Conservation (phyloP, 352 stramenopile genomes). For the Poterioochromonas sp. region DNA sequence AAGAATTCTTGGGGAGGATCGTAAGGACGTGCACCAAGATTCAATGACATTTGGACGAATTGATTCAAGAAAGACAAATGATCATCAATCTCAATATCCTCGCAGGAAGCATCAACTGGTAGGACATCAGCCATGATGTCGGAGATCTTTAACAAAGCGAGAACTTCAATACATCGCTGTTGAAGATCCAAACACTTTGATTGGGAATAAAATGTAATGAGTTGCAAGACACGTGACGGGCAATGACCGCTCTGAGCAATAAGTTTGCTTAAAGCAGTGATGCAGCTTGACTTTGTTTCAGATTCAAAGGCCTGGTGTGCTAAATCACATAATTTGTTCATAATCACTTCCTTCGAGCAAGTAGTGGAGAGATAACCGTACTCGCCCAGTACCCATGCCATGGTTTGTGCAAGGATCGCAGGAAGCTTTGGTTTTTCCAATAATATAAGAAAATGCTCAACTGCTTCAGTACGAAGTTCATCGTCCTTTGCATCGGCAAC, state of each 20-base stretch:
- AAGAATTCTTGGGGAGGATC: conserved; percentile 56
- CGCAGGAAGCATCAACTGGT: conserved; percentile 79
- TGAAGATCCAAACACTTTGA: background rate
- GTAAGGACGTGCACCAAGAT: conserved; percentile 83
- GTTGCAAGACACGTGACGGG: conserved; percentile 58
- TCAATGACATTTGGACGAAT: conserved; percentile 81
- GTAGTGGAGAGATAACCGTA: conserved; percentile 92
- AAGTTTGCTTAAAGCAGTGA: conserved; percentile 52
- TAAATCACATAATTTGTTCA: conserved; percentile 83
- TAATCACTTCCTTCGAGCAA: conserved; percentile 83
- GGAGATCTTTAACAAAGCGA: conserved; percentile 80
- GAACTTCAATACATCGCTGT: conserved; percentile 83
- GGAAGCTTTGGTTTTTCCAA: conserved; percentile 72
- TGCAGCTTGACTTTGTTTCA: conserved; percentile 58
- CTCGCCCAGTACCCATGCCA: conserved; percentile 97
- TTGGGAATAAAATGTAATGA: background rate
- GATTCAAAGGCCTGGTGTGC: conserved; percentile 62
- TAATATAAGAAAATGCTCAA: conserved; percentile 91
- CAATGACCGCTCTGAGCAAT: conserved; percentile 83
- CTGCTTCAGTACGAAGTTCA: conserved; percentile 85
- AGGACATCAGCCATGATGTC: conserved; percentile 78
- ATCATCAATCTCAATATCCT: conserved; percentile 86
- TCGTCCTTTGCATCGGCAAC: conserved; percentile 58
- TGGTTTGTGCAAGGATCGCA: conserved; percentile 55
- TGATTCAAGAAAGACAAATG: conserved; percentile 87